Evolutionary conservation across 2,329 filamentous ascomycete species (phyloP), one percentile per base, ranked within the genome.

Genomic region (Colletotrichum orchidophilum): DNA sequence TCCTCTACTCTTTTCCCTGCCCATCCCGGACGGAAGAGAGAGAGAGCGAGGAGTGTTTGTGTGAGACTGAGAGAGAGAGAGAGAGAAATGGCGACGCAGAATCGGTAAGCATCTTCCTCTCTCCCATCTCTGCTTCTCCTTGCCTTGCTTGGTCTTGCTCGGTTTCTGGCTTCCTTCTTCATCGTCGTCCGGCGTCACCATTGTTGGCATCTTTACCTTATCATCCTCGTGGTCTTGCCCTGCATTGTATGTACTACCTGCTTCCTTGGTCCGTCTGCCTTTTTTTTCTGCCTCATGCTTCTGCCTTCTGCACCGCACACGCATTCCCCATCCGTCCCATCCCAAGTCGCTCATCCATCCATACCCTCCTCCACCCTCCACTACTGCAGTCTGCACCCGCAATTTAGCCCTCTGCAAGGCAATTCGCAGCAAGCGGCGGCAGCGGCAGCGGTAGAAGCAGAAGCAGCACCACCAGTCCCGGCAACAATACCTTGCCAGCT

Each of bases 41-140:
- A 50, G 74, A 46, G 39, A 46, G 7, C 9, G 59, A 33, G 53
- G 5, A n/a, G 53, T 55, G 53, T 55, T 46, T 46, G 39, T 46
- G n/a, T 46, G 75, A n/a, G n/a, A n/a, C n/a, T 9, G 59, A 24
- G 27, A n/a, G 53, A n/a, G 52, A n/a, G 52, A 21, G 42, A 11
- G 58, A 52, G 55, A 75, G 78, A 75, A 31, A 81, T 81, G 79
- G 78, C 79, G 70, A 76, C 77, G 52, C 76, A 80, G 66, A 81
- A 81, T 66, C 78, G 74, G 79, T 81, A 77, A 73, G 79, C 68
- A 62, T 63, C 63, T 60, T 63, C 49, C 63, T 55, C 64, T 61
- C 57, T 54, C 31, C 49, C 27, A n/a, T 63, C 69, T 42, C 57
- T 46, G 39, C 39, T 46, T 31, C 24, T 55, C 29, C 24, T 55